A percentile compares a stretch with the other conserved stretches of the same genome.
Evolutionary conservation across 768 basidiomycete genomes (phyloP).

Genomic region (Amanita inopinata): DNA sequence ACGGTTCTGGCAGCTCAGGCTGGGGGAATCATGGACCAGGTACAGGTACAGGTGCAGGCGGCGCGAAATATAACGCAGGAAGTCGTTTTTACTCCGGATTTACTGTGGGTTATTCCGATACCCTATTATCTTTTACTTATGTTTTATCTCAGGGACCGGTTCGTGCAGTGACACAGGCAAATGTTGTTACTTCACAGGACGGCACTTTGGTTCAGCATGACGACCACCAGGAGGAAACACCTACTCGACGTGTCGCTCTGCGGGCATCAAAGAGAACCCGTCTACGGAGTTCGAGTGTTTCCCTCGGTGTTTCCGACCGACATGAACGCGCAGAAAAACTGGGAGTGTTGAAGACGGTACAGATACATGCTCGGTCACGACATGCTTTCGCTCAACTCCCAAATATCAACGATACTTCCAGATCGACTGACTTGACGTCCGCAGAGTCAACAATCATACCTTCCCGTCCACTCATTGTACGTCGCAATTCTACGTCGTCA

Average conservation of each 20-base stretch:
- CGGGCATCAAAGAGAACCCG: constrained; percentile 26
- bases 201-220: constrained; percentile 37
- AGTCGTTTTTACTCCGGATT: constrained; percentile 63
- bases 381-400: constrained; percentile 40
- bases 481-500: constrained; percentile 39
- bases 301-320: constrained; percentile 32
- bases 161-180: constrained; percentile 66
- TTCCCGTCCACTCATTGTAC: constrained; percentile 26
- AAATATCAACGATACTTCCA: constrained; percentile 14
- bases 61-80: constrained; percentile 63
- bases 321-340: constrained; percentile 32
- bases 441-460: constrained; percentile 2
- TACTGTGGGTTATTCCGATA: constrained; percentile 36
- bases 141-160: constrained; percentile 43
- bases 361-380: constrained; percentile 49
- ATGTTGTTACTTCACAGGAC: constrained; percentile 48
- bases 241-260: constrained; percentile 20
- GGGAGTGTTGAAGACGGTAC: constrained; percentile 55
- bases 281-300: constrained; percentile 53
- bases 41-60: constrained; percentile 64
- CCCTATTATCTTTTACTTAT: neutral
- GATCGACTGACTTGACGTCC: constrained; percentile 10
- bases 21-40: constrained; percentile 48
- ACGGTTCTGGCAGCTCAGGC: constrained; percentile 37
- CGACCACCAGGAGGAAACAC: constrained; percentile 42